Conservation (phyloP, 164 flowering plant species). For the Tetracentron sinense region DNA sequence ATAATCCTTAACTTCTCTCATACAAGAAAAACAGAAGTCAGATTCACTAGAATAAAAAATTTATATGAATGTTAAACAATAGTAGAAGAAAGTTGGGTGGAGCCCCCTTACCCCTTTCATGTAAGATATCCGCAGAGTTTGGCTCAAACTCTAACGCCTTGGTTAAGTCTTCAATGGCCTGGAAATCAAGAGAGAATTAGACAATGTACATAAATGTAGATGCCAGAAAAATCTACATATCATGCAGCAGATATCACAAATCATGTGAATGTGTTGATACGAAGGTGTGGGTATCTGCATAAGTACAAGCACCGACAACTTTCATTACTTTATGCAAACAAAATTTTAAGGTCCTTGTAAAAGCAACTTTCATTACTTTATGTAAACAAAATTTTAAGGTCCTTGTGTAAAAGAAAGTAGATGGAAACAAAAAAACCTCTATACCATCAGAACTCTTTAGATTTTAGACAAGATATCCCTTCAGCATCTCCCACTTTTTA, state of each 20-base stretch:
- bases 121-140: constrained; percentile 76
- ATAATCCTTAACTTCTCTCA: background rate
- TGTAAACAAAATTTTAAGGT: no score
- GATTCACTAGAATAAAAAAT: background rate
- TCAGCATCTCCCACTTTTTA: no score
- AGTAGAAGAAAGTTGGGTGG: constrained; percentile 3
- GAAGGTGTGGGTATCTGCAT: background rate
- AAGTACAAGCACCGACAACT: background rate
- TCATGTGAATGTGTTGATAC: background rate
- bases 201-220: background rate
- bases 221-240: background rate
- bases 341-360: background rate
- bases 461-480: no score
- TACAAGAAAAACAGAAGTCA: background rate
- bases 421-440: background rate
- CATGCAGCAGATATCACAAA: background rate
- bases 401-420: background rate
- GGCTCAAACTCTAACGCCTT: constrained; percentile 89
- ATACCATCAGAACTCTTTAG: background rate
- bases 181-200: constrained; percentile 22
- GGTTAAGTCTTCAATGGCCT: constrained; percentile 91
- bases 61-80: background rate
- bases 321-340: background rate
- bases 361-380: background rate
- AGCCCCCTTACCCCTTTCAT: constrained; percentile 76